Percentiles rank a stretch among this genome's conserved stretches.
These are phyloP conservation scores for Candida boleticola DNA, from an alignment of 805 yeast species.

Conservation along the genomic window DNA sequence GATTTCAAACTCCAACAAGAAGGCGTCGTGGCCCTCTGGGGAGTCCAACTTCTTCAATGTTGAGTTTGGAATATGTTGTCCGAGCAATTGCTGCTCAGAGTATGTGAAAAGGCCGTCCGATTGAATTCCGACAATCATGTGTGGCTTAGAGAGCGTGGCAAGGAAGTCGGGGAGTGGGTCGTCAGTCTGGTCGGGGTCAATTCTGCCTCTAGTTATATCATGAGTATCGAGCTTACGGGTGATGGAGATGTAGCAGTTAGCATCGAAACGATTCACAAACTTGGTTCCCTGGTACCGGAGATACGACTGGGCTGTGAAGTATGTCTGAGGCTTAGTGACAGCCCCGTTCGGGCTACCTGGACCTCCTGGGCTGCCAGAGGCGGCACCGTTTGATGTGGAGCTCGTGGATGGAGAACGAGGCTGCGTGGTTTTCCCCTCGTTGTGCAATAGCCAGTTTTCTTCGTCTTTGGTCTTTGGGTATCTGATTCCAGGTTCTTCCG, in stretches of 20 bases:
- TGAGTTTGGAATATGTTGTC: conserved; percentile 70
- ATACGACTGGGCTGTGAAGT: conserved; percentile 93
- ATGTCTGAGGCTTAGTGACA: conserved; percentile 46
- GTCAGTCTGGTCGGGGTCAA: conserved; percentile 9
- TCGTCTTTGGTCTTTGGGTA: conserved; percentile 53
- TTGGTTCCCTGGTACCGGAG: conserved; percentile 92
- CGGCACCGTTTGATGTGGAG: conserved; percentile 3
- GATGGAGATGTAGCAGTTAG: conserved; percentile 93
- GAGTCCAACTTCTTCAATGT: conserved; percentile 71
- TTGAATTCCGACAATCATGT: conserved; percentile 81
- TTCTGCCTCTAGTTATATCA: conserved; percentile 80
- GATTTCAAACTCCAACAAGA: conserved; percentile 80
- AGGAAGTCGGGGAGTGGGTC: conserved; percentile 53
- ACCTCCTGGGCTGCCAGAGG: conserved; percentile 16
- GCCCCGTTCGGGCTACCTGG: conserved; percentile 16
- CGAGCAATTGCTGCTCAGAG: conserved; percentile 85
- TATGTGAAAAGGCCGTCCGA: conserved; percentile 93
- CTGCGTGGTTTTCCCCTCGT: conserved; percentile 57
- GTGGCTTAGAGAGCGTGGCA: conserved; percentile 63
- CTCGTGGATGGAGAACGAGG: conserved; percentile 7
- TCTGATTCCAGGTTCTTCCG: conserved; percentile 25
- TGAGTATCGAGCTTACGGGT: conserved; percentile 94
- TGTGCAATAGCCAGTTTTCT: conserved; percentile 81
- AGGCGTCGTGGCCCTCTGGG: conserved; percentile 98
- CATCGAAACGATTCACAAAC: conserved; percentile 87